These are phyloP conservation scores for Cokeromyces recurvatus DNA, from an alignment of 371 early-diverging fungal species.

Conservation along the genomic window DNA sequence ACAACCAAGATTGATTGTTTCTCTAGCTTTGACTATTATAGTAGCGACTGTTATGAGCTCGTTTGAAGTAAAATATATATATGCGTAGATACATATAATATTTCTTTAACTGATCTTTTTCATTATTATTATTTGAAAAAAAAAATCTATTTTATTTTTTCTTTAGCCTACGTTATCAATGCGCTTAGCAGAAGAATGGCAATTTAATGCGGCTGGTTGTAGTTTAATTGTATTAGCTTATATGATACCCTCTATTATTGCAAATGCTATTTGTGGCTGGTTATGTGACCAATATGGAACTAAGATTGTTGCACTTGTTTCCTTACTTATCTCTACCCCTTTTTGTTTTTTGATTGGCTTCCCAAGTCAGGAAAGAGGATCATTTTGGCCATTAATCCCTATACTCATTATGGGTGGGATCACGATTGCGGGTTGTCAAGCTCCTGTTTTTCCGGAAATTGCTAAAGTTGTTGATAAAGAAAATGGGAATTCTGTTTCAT, in stretches of 20 bases:
- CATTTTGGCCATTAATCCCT: constrained; percentile 34
- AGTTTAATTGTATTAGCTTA: constrained; percentile 58
- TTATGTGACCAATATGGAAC: constrained; percentile 41
- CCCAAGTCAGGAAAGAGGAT: constrained; percentile 19
- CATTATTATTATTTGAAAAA: not conserved
- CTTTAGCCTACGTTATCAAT: constrained; percentile 52
- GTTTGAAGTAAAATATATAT: constrained; percentile 30
- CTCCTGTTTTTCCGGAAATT: constrained; percentile 41
- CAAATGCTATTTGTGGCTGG: constrained; percentile 40
- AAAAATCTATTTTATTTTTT: not conserved
- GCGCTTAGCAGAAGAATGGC: constrained; percentile 50
- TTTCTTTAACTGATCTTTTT: not conserved
- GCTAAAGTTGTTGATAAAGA: constrained; percentile 30
- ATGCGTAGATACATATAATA: too few species aligned
- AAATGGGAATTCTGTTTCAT: constrained; percentile 19
- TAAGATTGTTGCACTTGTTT: constrained; percentile 33
- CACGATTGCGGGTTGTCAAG: constrained; percentile 38
- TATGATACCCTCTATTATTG: constrained; percentile 40
- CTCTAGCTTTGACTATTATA: constrained; percentile 23
- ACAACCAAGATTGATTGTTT: constrained; percentile 27
- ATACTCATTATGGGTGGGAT: constrained; percentile 27
- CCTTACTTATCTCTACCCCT: constrained; percentile 24
- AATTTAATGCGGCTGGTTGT: constrained; percentile 47
- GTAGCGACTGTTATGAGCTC: constrained; percentile 39
- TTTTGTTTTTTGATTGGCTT: constrained; percentile 29